These are phyloP conservation scores for Lipomyces sp. DNA, from an alignment of 805 yeast species.

Conservation along the genomic window DNA sequence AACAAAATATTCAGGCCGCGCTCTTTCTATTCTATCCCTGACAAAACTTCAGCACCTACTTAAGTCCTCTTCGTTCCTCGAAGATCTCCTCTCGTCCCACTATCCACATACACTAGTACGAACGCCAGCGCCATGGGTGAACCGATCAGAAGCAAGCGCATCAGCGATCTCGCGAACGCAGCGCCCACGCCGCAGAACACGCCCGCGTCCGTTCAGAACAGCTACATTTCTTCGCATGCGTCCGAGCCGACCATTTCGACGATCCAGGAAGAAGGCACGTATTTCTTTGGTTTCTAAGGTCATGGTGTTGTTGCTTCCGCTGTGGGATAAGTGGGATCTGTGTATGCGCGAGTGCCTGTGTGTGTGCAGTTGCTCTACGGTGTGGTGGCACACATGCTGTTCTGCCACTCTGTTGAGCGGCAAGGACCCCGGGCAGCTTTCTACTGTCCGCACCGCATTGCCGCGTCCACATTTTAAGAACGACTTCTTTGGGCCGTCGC, in stretches of 20 bases:
- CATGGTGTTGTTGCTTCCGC: neutral
- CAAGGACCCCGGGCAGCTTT: too few species aligned
- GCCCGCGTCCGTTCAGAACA: conserved; percentile 67
- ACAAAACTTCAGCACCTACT: neutral
- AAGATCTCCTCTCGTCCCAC: neutral
- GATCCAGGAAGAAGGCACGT: conserved; percentile 61
- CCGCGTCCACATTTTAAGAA: too few species aligned
- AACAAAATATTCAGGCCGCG: neutral
- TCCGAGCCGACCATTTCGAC: conserved; percentile 54
- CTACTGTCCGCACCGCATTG: too few species aligned
- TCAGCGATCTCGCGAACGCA: conserved; percentile 75
- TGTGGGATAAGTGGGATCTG: neutral
- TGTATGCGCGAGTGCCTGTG: neutral
- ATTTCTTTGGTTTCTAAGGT: neutral
- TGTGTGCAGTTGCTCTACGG: too few species aligned
- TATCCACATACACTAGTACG: neutral
- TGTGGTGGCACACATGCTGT: too few species aligned
- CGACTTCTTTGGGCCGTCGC: too few species aligned
- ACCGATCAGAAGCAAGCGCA: conserved; percentile 71
- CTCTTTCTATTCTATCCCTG: neutral
- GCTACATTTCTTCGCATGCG: conserved; percentile 50
- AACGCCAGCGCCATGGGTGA: conserved; percentile 59
- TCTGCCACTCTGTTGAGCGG: too few species aligned
- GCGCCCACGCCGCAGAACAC: conserved; percentile 98
- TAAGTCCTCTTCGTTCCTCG: neutral